phyloP scores from a whole-genome alignment of 164 flowering plant species.

The Nymphaea colorata region DNA sequence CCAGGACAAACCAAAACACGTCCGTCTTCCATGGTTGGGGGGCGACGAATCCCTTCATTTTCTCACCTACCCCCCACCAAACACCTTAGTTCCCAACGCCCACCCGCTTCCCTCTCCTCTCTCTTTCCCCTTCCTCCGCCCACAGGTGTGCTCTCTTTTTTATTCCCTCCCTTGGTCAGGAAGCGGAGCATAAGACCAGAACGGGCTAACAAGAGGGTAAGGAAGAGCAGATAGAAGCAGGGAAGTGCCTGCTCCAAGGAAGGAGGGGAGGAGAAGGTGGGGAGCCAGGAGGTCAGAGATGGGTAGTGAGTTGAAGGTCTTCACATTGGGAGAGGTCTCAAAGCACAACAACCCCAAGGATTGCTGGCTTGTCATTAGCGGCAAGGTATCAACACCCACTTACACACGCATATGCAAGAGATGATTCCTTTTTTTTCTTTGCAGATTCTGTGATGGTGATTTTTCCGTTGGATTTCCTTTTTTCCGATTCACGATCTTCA shows the following conservation, averaged over 20 bases:
- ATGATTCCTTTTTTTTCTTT: not conserved
- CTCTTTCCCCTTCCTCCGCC: not conserved
- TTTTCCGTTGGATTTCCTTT: no score
- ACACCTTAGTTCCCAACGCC: not conserved
- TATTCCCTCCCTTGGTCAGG: not conserved
- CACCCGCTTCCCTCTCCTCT: not conserved
- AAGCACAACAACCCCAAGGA: conserved; percentile 31
- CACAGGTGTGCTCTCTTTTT: not conserved
- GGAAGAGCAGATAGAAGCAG: no score
- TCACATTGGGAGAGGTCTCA: conserved; percentile 16
- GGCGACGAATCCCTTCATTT: not conserved
- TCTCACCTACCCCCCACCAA: not conserved
- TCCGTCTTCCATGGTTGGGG: not conserved
- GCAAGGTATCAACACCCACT: conserved; percentile 21
- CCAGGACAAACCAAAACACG: no score
- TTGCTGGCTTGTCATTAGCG: conserved; percentile 37
- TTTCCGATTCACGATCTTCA: not conserved
- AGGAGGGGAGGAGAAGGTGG: no score
- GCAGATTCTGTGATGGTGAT: not conserved
- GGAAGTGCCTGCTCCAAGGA: no score
- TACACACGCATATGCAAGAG: not conserved
- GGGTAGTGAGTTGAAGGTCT: conserved; percentile 25
- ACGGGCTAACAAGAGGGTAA: not conserved
- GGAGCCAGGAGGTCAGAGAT: not conserved
- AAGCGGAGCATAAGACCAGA: not conserved